Base-by-base conservation (phyloP, 1,284 basidiomycete genomes). In the Chalciporus sp. region DNA sequence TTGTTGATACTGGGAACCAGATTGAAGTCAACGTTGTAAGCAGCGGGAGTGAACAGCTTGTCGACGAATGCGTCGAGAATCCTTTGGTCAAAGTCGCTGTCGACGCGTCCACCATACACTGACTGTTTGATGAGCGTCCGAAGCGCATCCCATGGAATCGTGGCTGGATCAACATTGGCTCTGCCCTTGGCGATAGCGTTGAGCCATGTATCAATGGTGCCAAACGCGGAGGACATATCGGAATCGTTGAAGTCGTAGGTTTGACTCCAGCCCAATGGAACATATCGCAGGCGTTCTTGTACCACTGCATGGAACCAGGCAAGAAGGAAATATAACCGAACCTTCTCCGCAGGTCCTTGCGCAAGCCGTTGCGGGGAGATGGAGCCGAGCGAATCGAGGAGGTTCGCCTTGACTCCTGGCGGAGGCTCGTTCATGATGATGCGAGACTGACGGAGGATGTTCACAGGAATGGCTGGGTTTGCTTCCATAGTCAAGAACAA, bases 281-380 rank as follows among this genome's bases (percentile, higher is more conserved):
- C 90, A 69, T 97, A 98, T 41, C 95, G 91, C 23, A 98, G 79
- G 60, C 95, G 92, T 72, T 98, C 95, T 74, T 97, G 95, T 1
- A 98, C 88, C 23, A 98, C 84, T 16, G 95, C 94, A 67, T 98
- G 95, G 85, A 98, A 95, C 95, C 95, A 98, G 3, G 95, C 92
- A n/a, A 98, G 83, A 37, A 97, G 76, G 86, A 95, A 95, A 72
- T 95, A 95, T 26, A 97, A 71, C 6, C 95, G 85, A 16, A 87
- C 80, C 71, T 96, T 96, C 74, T 98, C 95, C 7, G 86, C 87
- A 4, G 95, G 95, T 5, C 95, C 95, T 72, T 83, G 88, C 20
- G 80, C 78, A 42, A 87, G 78, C 41, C 91, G 85, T n/a, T 81
- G 70, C 1, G 84, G 75, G 1, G 89, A 70, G 41, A 98, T 92